A percentile compares a stretch with the other conserved stretches of the same genome.
Conservation (phyloP, 495 filamentous ascomycete species). For the Annulohypoxylon bovei region DNA sequence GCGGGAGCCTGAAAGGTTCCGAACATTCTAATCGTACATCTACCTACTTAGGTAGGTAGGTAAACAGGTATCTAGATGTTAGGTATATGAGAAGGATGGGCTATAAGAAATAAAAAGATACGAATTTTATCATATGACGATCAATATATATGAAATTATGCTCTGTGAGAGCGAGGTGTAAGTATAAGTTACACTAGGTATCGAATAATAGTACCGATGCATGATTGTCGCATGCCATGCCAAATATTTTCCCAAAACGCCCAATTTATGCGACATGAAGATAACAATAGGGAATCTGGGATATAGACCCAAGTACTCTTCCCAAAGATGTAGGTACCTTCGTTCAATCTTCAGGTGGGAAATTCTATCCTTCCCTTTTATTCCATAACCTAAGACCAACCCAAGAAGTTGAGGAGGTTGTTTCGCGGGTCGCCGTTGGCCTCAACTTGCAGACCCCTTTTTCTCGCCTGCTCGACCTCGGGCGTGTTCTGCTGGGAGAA, state of each 20-base stretch:
- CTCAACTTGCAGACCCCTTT: slow-evolving; percentile 43
- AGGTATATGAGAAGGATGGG: too few relatives aligned
- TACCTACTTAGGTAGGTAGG: not conserved
- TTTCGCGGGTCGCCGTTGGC: slow-evolving; percentile 52
- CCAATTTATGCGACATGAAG: slow-evolving; percentile 34
- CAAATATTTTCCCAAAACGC: slow-evolving; percentile 28
- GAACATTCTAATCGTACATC: not conserved
- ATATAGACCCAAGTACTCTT: slow-evolving; percentile 11
- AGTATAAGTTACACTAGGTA: slow-evolving; percentile 22
- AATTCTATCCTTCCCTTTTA: slow-evolving; percentile 4
- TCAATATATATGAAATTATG: slow-evolving; percentile 18
- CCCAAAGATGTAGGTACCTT: not conserved
- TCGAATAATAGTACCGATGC: slow-evolving; percentile 18
- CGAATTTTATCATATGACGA: not conserved
- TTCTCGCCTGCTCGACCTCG: slow-evolving; percentile 47
- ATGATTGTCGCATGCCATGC: slow-evolving; percentile 12
- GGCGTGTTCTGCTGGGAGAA: slow-evolving; percentile 55
- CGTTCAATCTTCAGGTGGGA: slow-evolving; percentile 10
- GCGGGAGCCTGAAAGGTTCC: slow-evolving; percentile 21
- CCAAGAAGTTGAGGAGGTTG: slow-evolving; percentile 51
- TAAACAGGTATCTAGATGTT: not conserved
- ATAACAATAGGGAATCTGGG: slow-evolving; percentile 10
- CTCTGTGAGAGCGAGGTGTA: slow-evolving; percentile 14
- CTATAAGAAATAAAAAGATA: too few relatives aligned
- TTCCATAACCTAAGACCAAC: slow-evolving; percentile 43